Conservation (phyloP, 441 rosid genomes). For the Brassica balearica region DNA sequence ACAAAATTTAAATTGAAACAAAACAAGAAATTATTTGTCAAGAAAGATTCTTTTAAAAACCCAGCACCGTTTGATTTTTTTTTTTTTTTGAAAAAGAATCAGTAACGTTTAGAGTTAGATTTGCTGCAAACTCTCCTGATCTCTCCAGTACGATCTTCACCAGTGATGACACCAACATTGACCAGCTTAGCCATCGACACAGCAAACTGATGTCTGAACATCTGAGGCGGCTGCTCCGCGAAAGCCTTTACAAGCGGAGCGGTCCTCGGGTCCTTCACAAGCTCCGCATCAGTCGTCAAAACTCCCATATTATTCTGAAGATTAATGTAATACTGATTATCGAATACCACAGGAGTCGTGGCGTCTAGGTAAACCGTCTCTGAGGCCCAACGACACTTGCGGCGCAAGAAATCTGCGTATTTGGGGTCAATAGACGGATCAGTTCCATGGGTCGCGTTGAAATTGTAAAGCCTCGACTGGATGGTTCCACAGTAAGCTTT, state of each 20-base stretch:
- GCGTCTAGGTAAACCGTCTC: slow-evolving; percentile 73
- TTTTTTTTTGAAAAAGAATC: not conserved
- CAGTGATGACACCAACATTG: slow-evolving; percentile 64
- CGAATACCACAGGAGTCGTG: slow-evolving; percentile 58
- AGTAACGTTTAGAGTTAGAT: slow-evolving; percentile 53
- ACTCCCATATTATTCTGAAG: slow-evolving; percentile 64
- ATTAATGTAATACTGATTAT: slow-evolving; percentile 61
- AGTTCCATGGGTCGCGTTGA: slow-evolving; percentile 49
- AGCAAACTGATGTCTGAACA: slow-evolving; percentile 62
- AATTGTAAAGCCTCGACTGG: slow-evolving; percentile 64
- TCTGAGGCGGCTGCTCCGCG: slow-evolving; percentile 46
- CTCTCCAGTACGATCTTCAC: slow-evolving; percentile 51
- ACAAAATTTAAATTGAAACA: slow-evolving; percentile 18
- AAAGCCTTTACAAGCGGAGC: slow-evolving; percentile 55
- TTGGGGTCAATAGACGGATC: slow-evolving; percentile 54
- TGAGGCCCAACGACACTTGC: slow-evolving; percentile 79
- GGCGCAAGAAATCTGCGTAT: slow-evolving; percentile 66
- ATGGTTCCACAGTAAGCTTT: slow-evolving; percentile 59
- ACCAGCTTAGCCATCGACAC: slow-evolving; percentile 75
- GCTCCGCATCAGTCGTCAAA: slow-evolving; percentile 61
- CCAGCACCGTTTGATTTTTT: not conserved
- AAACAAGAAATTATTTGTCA: slow-evolving; percentile 27
- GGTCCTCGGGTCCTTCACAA: slow-evolving; percentile 62
- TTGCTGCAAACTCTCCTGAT: slow-evolving; percentile 58
- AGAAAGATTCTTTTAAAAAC: slow-evolving; percentile 11